Base-by-base conservation (phyloP, 805 yeast species). In the Jamesozyma hellenica region DNA sequence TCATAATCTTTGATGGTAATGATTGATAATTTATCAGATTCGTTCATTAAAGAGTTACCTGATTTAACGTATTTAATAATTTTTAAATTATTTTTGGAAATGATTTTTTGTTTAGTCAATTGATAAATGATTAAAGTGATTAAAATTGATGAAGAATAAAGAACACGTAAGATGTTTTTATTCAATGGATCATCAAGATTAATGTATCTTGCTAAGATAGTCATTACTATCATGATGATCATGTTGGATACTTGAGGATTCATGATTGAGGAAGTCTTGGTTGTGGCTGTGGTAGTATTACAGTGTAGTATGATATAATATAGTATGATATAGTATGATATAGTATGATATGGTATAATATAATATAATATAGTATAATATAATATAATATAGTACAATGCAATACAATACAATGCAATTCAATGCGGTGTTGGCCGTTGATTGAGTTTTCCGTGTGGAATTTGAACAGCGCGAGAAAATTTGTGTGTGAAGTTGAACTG, bases 1-100 rank as follows among this genome's bases (percentile, higher is more conserved):
- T 92, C 98, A 71, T 92, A 92, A 53, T 92, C 96, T 71, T 78
- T 85, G 49, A 87, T 86, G 39, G 97, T 90, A 50, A 96, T 86
- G 49, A 90, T 84, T 47, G 83, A 82, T 45, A 87, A 73, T 63
- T 75, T 76, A 58, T 77, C 87, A 21, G 44, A 41, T 60, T 78
- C 80, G 42, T 94, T 95, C 41, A 77, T 64, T 70, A 90, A 64
- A 25, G 94, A 69, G 60, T 78, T 76, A 50, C 92, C 82, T 31
- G 95, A 85, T 61, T 83, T 82, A 40, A 87, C 84, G 66, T 79
- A 92, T 67, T 92, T 92, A 66, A 92, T 64, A 23, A 95, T 85
- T 54, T 95, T 85, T 63, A 88, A 71, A 63, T 90, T 94, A 64
- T 90, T 92, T 71, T 82, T 83, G 58, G 73, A 66, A 53, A 64